A percentile compares a stretch with the other conserved stretches of the same genome.
Conservation (phyloP, 495 filamentous ascomycete species). For the Neurospora africana region DNA sequence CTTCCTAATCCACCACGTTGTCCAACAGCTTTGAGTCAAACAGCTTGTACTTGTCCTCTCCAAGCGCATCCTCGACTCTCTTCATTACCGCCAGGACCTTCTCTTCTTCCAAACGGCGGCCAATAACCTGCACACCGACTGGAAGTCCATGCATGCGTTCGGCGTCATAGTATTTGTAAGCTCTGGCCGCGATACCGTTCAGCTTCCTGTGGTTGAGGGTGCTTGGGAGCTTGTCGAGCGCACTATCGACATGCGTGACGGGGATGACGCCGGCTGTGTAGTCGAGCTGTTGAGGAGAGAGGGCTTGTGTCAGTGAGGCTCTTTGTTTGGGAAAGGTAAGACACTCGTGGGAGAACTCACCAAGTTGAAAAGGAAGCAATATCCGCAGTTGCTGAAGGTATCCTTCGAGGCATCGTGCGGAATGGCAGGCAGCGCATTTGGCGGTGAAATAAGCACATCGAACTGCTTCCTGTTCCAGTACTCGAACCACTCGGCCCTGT, state of each 20-base stretch:
- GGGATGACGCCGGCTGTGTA: slow-evolving; percentile 80
- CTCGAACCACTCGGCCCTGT: slow-evolving; percentile 64
- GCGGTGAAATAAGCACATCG: slow-evolving; percentile 76
- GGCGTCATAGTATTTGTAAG: slow-evolving; percentile 83
- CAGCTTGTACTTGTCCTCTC: slow-evolving; percentile 54
- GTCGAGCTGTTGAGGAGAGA: slow-evolving; percentile 46
- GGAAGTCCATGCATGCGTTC: slow-evolving; percentile 76
- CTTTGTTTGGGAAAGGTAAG: slow-evolving; percentile 4
- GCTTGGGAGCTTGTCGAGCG: slow-evolving; percentile 51
- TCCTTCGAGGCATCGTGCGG: slow-evolving; percentile 80
- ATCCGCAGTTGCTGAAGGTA: slow-evolving; percentile 81
- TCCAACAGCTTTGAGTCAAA: slow-evolving; percentile 36
- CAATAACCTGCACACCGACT: slow-evolving; percentile 79
- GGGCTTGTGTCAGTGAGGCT: neutral
- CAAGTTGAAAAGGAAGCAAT: slow-evolving; percentile 92
- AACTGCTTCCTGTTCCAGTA: slow-evolving; percentile 67
- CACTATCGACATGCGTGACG: slow-evolving; percentile 70
- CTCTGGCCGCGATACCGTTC: slow-evolving; percentile 70
- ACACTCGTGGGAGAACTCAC: slow-evolving; percentile 28
- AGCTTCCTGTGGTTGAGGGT: slow-evolving; percentile 50
- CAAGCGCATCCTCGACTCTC: slow-evolving; percentile 60
- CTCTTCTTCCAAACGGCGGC: slow-evolving; percentile 78
- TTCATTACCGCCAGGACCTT: slow-evolving; percentile 84
- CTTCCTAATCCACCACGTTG: neutral
- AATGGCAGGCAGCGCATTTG: slow-evolving; percentile 82